Conservation (phyloP, 345 rosid species). For the Pistacia integerrima region DNA sequence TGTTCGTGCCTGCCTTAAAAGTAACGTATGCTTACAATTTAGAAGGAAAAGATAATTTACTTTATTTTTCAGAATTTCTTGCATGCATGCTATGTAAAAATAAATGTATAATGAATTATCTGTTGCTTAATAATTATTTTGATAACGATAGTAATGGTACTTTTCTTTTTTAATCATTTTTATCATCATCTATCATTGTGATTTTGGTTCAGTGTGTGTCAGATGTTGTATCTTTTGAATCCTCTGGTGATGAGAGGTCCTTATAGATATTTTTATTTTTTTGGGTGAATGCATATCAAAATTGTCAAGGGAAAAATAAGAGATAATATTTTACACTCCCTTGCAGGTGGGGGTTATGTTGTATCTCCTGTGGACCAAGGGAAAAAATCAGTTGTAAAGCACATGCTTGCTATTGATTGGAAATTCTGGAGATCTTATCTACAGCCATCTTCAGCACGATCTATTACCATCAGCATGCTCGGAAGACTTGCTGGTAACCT, state of each 20-base stretch:
- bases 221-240: constrained; percentile 1
- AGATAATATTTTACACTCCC: constrained; percentile 21
- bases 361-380: constrained; percentile 77
- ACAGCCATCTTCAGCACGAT: constrained; percentile 63
- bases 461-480: constrained; percentile 85
- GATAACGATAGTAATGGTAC: neutral
- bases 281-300: neutral
- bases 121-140: neutral
- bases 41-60: constrained; percentile 19
- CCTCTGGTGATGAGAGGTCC: constrained; percentile 1
- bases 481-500: constrained; percentile 83
- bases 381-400: constrained; percentile 79
- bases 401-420: constrained; percentile 99
- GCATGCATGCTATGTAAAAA: neutral
- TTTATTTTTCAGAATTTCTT: neutral
- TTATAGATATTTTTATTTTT: neutral
- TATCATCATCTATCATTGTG: neutral
- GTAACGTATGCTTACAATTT: constrained; percentile 79
- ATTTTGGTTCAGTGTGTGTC: neutral
- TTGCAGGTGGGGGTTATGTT: constrained; percentile 94
- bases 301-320: constrained; percentile 5
- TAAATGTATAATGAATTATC: constrained; percentile 6
- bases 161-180: neutral
- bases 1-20: constrained; percentile 93
- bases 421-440: constrained; percentile 89